These are phyloP conservation scores for Pseudopediastrum boryanum DNA, from an alignment of 139 green algal genomes.

Conservation along the genomic window DNA sequence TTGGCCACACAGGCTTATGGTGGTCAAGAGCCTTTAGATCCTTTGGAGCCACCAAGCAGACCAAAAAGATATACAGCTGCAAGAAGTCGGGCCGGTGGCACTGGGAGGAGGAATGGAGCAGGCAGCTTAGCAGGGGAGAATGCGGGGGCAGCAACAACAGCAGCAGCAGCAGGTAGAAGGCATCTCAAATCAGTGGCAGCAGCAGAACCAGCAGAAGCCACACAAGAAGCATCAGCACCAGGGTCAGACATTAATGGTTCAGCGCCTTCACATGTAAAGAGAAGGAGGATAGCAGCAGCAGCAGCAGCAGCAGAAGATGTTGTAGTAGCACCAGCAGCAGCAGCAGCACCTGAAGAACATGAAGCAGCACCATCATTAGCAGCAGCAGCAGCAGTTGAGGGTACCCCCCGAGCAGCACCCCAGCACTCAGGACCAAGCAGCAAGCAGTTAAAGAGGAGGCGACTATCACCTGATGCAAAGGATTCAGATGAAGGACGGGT, in stretches of 20 bases:
- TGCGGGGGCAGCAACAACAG: neutral
- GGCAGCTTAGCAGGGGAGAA: neutral
- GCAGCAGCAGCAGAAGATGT: neutral
- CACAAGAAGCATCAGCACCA: neutral
- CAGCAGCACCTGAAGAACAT: neutral
- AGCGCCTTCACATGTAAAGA: neutral
- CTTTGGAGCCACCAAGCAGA: neutral
- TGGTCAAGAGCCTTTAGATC: neutral
- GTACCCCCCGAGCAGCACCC: neutral
- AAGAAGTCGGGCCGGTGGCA: neutral
- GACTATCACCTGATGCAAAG: neutral
- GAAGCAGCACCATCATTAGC: neutral
- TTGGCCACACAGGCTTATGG: neutral
- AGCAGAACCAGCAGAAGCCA: neutral
- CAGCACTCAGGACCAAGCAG: neutral
- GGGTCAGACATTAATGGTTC: neutral
- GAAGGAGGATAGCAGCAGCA: neutral
- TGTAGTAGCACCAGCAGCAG: neutral
- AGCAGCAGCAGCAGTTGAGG: conserved; percentile 9
- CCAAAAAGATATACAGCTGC: neutral
- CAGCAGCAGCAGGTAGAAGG: neutral
- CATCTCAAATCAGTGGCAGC: neutral
- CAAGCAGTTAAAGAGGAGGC: neutral
- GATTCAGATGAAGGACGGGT: neutral
- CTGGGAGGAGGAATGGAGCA: neutral